phyloP scores from a whole-genome alignment of 768 basidiomycete species.

The Asterophora parasitica region DNA sequence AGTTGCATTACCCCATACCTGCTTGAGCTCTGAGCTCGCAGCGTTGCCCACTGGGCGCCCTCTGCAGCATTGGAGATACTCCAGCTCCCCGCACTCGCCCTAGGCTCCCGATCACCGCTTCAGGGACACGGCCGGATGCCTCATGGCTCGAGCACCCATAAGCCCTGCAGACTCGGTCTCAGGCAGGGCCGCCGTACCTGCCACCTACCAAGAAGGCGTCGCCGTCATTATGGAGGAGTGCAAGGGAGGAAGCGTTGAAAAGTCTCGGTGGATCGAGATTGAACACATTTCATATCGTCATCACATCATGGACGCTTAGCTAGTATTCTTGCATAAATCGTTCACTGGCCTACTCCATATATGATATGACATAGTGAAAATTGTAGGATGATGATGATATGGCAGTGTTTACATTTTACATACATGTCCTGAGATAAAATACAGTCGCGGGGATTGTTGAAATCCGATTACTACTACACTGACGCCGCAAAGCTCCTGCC shows the following conservation, averaged over 20 bases:
- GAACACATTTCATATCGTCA: background rate
- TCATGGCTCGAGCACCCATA: background rate
- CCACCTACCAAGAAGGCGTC: background rate
- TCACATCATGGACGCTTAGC: background rate
- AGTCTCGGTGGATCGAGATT: background rate
- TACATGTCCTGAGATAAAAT: constrained; percentile 12
- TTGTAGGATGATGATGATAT: too few relatives aligned
- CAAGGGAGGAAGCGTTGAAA: background rate
- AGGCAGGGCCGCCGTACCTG: background rate
- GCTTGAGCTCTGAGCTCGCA: constrained; percentile 8
- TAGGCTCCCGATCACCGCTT: background rate
- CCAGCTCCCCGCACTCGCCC: background rate
- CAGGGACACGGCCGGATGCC: background rate
- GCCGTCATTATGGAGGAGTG: background rate
- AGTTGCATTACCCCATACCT: background rate
- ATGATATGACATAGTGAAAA: too few relatives aligned
- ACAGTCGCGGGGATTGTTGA: constrained; percentile 65
- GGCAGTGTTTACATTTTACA: background rate
- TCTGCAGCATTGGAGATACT: background rate
- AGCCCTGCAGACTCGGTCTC: background rate
- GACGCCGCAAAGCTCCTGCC: constrained; percentile 36
- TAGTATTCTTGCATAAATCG: too few relatives aligned
- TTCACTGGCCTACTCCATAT: too few relatives aligned
- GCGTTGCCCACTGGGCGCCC: background rate
- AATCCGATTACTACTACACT: constrained; percentile 57